Evolutionary conservation across 352 stramenopile species (phyloP).

Genomic region (Pythium apleroticum): DNA sequence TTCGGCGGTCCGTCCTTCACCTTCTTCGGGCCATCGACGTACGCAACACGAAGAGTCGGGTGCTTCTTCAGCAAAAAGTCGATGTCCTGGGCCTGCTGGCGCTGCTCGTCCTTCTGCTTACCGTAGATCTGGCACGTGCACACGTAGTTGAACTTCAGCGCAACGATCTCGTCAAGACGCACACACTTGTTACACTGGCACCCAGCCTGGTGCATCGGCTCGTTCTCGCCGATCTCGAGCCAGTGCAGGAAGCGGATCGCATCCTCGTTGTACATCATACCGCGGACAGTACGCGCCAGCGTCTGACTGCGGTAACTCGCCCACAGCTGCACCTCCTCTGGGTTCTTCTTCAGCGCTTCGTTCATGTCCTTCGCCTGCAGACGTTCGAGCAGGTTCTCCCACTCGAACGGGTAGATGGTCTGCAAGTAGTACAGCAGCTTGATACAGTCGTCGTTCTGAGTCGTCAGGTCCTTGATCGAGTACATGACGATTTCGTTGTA

Average conservation of each 20-base stretch:
- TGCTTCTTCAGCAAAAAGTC: constrained; percentile 84
- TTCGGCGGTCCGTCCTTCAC: constrained; percentile 85
- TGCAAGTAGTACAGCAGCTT: constrained; percentile 96
- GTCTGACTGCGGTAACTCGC: constrained; percentile 86
- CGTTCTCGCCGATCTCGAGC: constrained; percentile 88
- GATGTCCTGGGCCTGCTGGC: constrained; percentile 57
- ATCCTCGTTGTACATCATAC: constrained; percentile 91
- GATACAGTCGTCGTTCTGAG: constrained; percentile 91
- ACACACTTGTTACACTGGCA: constrained; percentile 88
- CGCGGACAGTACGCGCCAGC: constrained; percentile 73
- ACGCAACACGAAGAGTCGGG: constrained; percentile 70
- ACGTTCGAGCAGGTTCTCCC: constrained; percentile 81
- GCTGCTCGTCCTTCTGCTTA: constrained; percentile 84
- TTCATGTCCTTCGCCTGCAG: constrained; percentile 80
- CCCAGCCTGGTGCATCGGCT: constrained; percentile 75
- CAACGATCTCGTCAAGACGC: constrained; percentile 78
- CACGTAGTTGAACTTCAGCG: constrained; percentile 89
- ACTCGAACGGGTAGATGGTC: constrained; percentile 88
- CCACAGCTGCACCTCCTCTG: constrained; percentile 82
- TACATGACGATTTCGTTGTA: constrained; percentile 91
- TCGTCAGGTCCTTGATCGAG: constrained; percentile 86
- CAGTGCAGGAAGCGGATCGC: constrained; percentile 85
- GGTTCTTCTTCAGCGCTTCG: constrained; percentile 79
- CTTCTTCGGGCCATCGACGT: constrained; percentile 87
- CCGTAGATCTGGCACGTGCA: constrained; percentile 89